Base-by-base conservation (phyloP, 2,329 filamentous ascomycete genomes). In the Phialophora tarda region DNA sequence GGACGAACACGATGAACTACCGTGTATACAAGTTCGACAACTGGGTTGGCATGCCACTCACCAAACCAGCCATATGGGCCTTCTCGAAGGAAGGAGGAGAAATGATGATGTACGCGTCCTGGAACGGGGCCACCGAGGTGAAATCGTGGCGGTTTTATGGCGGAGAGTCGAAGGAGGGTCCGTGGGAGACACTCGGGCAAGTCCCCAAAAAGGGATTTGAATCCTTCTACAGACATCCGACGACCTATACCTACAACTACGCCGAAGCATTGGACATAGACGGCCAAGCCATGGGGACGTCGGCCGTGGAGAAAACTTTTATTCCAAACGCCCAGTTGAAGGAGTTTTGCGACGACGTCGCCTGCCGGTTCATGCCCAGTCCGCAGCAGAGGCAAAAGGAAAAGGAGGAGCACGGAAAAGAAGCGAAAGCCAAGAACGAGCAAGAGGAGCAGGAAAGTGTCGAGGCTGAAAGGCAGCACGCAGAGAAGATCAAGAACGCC, bases 111-210 rank as follows among this genome's bases (percentile, higher is more conserved):
- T 73, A 77, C 41, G 75, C 77, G 17, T 77, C 75, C 61, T 84
- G 82, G 82, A 84, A 84, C 67, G 82, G 82, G 12, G 82, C 81
- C 0, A 84, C 82, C 1, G 82, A 83, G 57, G 76, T 83, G n/a
- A 67, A 67, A 23, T 75, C 72, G 4, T 84, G 77, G 77, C 73
- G 72, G 4, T 74, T 78, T 64, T 77, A 74, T 64, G 74, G 62
- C 23, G 41, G 50, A 5, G 59, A 65, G n/a, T 57, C 60, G 21
- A 70, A 68, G 41, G 74, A 76, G 0, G 75, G 62, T 2, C 75
- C 76, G 5, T 80, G 73, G 63, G 72, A 57, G 3, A 62, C 75
- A 41, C 65, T 80, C 14, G 69, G 71, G 12, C 62, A 75, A 48
- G 70, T 75, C 1, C 51, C 63, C 38, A 81, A 78, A 68, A 71